Evolutionary conservation across 495 filamentous ascomycete genomes (phyloP).

Genomic region (Immersiella caudata): DNA sequence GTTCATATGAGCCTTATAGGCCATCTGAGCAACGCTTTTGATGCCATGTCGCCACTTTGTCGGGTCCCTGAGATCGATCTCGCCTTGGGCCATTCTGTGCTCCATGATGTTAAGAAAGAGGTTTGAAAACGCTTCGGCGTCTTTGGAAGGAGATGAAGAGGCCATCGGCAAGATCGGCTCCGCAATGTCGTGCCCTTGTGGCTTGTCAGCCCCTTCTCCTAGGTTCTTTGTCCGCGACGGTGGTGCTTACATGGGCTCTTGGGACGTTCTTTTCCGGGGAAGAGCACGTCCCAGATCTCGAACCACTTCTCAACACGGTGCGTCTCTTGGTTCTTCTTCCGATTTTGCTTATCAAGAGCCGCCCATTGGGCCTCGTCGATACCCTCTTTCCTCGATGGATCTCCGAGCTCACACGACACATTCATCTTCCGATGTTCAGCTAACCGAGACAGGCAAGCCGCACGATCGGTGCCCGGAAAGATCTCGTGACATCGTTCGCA

Average conservation of each 20-base stretch:
- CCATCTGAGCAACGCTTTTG: constrained; percentile 26
- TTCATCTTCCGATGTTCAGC: constrained; percentile 29
- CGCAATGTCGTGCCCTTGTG: constrained; percentile 29
- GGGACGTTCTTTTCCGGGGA: constrained; percentile 25
- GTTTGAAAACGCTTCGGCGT: constrained; percentile 31
- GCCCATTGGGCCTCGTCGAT: constrained; percentile 34
- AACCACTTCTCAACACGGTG: constrained; percentile 36
- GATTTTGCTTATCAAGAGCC: constrained; percentile 32
- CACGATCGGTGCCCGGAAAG: constrained; percentile 29
- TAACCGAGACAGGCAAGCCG: constrained; percentile 26
- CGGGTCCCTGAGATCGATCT: constrained; percentile 25
- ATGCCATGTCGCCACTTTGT: constrained; percentile 25
- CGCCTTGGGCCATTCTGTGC: constrained; percentile 30
- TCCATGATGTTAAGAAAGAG: constrained; percentile 33
- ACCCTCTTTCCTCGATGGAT: constrained; percentile 29
- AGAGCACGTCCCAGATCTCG: constrained; percentile 36
- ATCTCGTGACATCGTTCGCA: constrained; percentile 33
- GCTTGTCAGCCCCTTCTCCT: constrained; percentile 1
- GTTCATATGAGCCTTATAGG: constrained; percentile 28
- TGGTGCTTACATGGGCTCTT: constrained; percentile 30
- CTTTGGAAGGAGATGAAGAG: constrained; percentile 20
- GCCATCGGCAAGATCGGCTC: constrained; percentile 3
- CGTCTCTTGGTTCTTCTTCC: constrained; percentile 33
- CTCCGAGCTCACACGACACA: constrained; percentile 23
- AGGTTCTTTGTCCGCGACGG: not conserved